phyloP scores from a whole-genome alignment of 2,329 filamentous ascomycete species.

The Cladosporium austrohemisphaericum region DNA sequence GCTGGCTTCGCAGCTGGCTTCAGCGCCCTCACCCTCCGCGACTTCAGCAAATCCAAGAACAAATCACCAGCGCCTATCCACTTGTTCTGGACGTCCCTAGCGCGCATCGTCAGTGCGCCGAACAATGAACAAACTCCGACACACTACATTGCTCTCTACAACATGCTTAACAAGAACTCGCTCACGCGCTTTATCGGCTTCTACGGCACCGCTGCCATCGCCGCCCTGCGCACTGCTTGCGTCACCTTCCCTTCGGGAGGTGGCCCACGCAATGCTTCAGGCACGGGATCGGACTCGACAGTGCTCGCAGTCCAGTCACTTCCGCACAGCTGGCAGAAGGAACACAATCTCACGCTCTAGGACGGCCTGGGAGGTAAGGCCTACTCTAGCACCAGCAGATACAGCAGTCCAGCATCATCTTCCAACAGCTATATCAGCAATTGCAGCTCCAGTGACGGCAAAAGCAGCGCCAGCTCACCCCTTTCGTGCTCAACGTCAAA shows the following conservation, averaged over 20 bases:
- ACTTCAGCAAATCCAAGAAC: constrained; percentile 68
- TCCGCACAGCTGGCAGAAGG: constrained; percentile 16
- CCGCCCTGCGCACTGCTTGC: constrained; percentile 53
- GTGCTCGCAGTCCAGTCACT: constrained; percentile 18
- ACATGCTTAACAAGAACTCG: constrained; percentile 56
- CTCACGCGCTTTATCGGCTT: constrained; percentile 73
- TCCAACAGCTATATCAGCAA: too few relatives aligned
- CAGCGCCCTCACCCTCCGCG: constrained; percentile 75
- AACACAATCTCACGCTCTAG: constrained; percentile 20
- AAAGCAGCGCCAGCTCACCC: background rate
- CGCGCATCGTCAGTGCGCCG: constrained; percentile 73
- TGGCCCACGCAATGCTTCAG: constrained; percentile 7
- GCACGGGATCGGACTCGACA: constrained; percentile 9
- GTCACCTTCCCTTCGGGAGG: constrained; percentile 13
- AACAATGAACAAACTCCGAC: constrained; percentile 46
- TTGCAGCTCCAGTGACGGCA: background rate
- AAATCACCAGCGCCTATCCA: constrained; percentile 71
- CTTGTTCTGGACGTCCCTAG: constrained; percentile 78
- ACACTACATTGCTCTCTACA: constrained; percentile 49
- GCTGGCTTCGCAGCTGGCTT: constrained; percentile 79
- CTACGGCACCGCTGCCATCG: constrained; percentile 74
- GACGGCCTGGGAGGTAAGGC: background rate
- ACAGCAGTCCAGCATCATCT: too few relatives aligned
- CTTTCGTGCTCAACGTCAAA: too few relatives aligned
- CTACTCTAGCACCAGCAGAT: too few relatives aligned